Conservation (phyloP, 805 yeast genomes). For the Schwanniomyces polymorphus region DNA sequence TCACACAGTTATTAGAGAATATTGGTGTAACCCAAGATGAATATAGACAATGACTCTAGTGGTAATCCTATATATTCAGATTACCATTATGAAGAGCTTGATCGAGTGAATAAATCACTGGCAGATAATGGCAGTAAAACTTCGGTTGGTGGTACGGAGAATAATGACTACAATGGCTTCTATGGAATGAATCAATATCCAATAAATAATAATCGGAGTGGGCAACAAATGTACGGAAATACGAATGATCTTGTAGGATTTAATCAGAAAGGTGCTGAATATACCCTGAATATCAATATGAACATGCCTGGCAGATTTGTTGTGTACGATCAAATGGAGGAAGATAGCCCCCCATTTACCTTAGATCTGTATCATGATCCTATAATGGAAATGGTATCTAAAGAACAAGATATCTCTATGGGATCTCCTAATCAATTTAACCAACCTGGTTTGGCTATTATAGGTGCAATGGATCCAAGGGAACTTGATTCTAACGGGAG, state of each 20-base stretch:
- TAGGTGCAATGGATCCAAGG: neutral
- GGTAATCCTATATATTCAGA: neutral
- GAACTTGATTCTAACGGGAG: neutral
- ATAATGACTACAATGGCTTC: neutral
- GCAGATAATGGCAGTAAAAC: neutral
- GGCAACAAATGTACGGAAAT: neutral
- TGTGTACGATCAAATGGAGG: conserved; percentile 31
- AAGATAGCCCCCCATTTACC: conserved; percentile 37
- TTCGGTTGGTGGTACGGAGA: neutral
- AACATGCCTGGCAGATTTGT: conserved; percentile 30
- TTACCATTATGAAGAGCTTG: neutral
- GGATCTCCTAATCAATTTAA: neutral
- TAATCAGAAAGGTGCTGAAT: neutral
- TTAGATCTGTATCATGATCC: conserved; percentile 30
- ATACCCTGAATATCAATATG: conserved; percentile 4
- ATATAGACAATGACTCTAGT: neutral
- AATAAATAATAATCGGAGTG: neutral
- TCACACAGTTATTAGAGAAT: neutral
- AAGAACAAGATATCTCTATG: neutral
- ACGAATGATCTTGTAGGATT: neutral
- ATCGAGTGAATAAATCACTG: neutral
- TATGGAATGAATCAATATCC: conserved; percentile 2
- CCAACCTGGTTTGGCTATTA: conserved; percentile 3
- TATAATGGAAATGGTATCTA: neutral
- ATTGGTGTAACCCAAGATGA: neutral